These are phyloP conservation scores for Cladophialophora exuberans DNA, from an alignment of 2,329 filamentous ascomycete genomes.

Conservation along the genomic window DNA sequence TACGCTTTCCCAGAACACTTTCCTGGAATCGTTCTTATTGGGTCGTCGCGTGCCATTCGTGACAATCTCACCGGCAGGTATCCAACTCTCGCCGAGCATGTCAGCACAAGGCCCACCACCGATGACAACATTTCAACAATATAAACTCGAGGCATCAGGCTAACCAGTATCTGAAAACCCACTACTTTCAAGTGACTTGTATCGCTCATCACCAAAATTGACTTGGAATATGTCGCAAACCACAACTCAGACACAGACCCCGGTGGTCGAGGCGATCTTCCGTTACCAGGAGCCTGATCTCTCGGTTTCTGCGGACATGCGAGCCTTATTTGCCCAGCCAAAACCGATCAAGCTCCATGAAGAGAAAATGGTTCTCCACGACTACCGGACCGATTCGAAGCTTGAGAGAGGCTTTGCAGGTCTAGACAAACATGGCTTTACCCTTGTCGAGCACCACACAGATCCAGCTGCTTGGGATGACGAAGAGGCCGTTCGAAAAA, in stretches of 20 bases:
- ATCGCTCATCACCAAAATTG: too few relatives aligned
- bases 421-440: constrained; percentile 4
- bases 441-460: background rate
- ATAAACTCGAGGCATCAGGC: too few relatives aligned
- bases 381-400: background rate
- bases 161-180: too few relatives aligned
- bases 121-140: too few relatives aligned
- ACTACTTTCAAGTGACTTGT: too few relatives aligned
- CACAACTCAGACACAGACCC: background rate
- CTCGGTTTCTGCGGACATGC: background rate
- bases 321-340: background rate
- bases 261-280: background rate
- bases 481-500: background rate
- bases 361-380: background rate
- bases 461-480: background rate
- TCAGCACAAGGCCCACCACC: background rate
- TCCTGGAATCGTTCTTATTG: too few relatives aligned
- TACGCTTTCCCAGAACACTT: background rate
- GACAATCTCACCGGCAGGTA: background rate
- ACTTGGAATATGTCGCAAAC: background rate
- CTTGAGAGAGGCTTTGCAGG: background rate
- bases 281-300: background rate
- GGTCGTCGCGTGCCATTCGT: background rate
- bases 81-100: background rate
- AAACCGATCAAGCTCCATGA: background rate